Evolutionary conservation across 768 basidiomycete genomes (phyloP).

Genomic region (Chlorophyllum brunneum): DNA sequence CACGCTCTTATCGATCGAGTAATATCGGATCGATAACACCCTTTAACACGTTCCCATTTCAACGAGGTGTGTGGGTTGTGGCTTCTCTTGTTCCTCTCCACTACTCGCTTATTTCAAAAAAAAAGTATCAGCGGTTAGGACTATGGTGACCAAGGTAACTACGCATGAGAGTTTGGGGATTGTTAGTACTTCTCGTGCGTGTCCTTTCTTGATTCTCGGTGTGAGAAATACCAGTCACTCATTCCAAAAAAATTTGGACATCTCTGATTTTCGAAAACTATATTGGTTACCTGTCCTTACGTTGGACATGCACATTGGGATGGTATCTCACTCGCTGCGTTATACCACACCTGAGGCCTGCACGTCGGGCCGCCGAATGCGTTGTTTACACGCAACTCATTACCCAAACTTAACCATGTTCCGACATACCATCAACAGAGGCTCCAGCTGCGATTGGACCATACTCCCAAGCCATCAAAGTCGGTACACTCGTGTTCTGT

Average conservation of each 20-base stretch:
- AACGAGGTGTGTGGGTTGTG: neutral
- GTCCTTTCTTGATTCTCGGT: neutral
- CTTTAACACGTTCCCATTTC: neutral
- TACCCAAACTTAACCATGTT: no score
- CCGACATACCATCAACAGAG: conserved; percentile 33
- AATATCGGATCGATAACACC: conserved; percentile 5
- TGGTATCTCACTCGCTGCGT: no score
- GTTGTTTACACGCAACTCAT: no score
- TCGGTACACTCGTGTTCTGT: conserved; percentile 80
- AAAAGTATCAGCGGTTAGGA: conserved; percentile 8
- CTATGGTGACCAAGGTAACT: conserved; percentile 30
- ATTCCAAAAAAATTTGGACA: neutral
- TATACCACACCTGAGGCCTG: no score
- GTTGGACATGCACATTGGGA: no score
- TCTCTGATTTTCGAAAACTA: neutral
- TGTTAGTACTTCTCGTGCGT: conserved; percentile 40
- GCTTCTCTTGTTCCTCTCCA: no score
- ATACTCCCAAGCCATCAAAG: conserved; percentile 84
- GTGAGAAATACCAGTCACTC: neutral
- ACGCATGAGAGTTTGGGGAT: conserved; percentile 36
- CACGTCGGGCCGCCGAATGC: no score
- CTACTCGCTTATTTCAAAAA: no score
- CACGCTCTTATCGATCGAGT: neutral
- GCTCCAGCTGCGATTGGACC: conserved; percentile 82
- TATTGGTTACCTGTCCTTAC: no score